Conservation (phyloP, 164 flowering plant genomes). For the Stephania cephalantha region DNA sequence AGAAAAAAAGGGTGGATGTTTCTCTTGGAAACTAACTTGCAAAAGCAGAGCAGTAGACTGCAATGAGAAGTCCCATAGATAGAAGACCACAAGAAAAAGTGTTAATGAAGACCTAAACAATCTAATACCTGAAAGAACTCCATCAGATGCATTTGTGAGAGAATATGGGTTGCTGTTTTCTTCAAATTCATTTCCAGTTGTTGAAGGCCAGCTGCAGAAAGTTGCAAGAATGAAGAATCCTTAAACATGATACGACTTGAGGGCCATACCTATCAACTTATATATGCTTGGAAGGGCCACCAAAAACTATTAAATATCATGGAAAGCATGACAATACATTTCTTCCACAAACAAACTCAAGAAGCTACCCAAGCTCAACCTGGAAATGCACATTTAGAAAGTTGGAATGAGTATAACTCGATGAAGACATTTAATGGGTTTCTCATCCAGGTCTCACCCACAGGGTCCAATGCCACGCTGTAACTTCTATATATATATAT, state of each 20-base stretch:
- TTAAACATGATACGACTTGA: conserved; percentile 3
- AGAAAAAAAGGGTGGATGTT: not conserved
- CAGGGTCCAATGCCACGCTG: no score
- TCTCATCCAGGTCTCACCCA: no score
- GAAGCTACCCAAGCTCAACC: no score
- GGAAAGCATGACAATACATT: not conserved
- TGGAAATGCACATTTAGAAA: no score
- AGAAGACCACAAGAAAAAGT: not conserved
- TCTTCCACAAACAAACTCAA: no score
- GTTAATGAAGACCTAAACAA: not conserved
- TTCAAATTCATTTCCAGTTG: conserved; percentile 22
- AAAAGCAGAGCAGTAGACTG: not conserved
- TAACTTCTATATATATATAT: no score
- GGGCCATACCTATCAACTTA: not conserved
- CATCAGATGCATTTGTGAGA: conserved; percentile 20
- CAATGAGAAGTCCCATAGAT: not conserved
- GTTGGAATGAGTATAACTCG: no score
- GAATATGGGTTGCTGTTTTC: conserved; percentile 8
- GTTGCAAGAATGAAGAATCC: not conserved
- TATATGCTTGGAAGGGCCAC: not conserved
- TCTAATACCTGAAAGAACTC: conserved; percentile 19
- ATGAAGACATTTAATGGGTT: no score
- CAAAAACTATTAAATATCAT: not conserved
- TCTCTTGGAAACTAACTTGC: not conserved
- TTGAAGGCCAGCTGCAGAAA: conserved; percentile 20